phyloP scores from a whole-genome alignment of 768 basidiomycete species.

The Kwoniella heveanensis region DNA sequence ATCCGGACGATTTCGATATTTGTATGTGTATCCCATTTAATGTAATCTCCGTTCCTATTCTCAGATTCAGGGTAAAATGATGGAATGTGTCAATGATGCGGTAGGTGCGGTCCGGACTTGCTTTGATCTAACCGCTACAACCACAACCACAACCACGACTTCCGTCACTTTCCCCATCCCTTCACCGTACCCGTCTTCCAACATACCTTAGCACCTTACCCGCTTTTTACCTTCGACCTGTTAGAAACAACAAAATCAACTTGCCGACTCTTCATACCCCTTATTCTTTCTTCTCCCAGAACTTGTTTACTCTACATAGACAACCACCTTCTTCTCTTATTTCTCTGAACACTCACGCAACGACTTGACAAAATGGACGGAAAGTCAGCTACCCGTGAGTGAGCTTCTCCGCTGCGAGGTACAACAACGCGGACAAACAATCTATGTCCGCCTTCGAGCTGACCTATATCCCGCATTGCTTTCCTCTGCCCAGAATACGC shows the following conservation, averaged over 20 bases:
- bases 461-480: no score
- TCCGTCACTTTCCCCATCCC: not conserved
- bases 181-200: not conserved
- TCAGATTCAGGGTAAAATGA: no score
- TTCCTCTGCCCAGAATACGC: slow-evolving; percentile 68
- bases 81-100: not conserved
- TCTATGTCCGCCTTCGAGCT: no score
- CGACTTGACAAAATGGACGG: slow-evolving; percentile 44
- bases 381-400: slow-evolving; percentile 50
- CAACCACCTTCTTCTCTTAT: not conserved
- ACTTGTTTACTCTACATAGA: not conserved
- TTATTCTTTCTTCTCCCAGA: slow-evolving; percentile 6
- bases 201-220: not conserved
- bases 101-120: not conserved
- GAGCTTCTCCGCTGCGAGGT: not conserved
- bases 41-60: no score
- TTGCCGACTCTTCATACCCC: not conserved
- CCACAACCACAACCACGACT: not conserved
- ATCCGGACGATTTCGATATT: no score
- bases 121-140: no score
- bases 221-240: not conserved
- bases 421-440: no score
- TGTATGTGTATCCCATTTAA: no score
- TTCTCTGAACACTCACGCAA: not conserved
- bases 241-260: not conserved